Evolutionary conservation across 2,329 filamentous ascomycete genomes (phyloP).

Genomic region (Cladosporium oxysporum): DNA sequence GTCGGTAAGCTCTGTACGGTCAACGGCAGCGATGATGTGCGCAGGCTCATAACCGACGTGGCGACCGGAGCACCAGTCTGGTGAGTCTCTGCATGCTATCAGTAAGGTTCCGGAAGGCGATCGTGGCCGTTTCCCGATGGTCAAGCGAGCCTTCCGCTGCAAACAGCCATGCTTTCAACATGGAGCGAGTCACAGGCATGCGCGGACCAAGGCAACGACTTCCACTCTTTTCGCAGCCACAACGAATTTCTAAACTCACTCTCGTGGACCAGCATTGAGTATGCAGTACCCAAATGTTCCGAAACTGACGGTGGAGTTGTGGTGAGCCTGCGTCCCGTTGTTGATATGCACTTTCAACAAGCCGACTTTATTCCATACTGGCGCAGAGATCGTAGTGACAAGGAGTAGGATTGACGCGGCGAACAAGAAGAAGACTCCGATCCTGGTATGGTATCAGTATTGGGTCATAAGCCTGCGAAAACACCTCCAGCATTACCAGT

Average conservation of each 20-base stretch:
- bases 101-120: constrained; percentile 16
- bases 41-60: constrained; percentile 60
- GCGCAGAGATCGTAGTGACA: constrained; percentile 60
- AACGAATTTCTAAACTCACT: background rate
- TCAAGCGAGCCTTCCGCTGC: background rate
- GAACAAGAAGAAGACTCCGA: constrained; percentile 61
- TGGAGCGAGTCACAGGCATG: background rate
- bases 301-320: constrained; percentile 50
- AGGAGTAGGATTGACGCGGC: constrained; percentile 58
- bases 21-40: constrained; percentile 44
- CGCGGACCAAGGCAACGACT: background rate
- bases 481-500: background rate
- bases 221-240: background rate
- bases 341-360: constrained; percentile 56
- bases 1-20: constrained; percentile 45
- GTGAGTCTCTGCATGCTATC: constrained; percentile 6
- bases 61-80: constrained; percentile 51
- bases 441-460: constrained; percentile 17
- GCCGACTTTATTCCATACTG: constrained; percentile 57
- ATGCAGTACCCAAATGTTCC: constrained; percentile 64
- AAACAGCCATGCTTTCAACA: background rate
- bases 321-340: constrained; percentile 36
- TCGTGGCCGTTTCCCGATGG: background rate
- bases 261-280: constrained; percentile 30
- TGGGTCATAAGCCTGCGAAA: too few relatives aligned